A percentile compares a stretch with the other conserved stretches of the same genome.
These are phyloP conservation scores for Pseudonitzschia multiseries DNA, from an alignment of 108 stramenopile species.

Conservation along the genomic window DNA sequence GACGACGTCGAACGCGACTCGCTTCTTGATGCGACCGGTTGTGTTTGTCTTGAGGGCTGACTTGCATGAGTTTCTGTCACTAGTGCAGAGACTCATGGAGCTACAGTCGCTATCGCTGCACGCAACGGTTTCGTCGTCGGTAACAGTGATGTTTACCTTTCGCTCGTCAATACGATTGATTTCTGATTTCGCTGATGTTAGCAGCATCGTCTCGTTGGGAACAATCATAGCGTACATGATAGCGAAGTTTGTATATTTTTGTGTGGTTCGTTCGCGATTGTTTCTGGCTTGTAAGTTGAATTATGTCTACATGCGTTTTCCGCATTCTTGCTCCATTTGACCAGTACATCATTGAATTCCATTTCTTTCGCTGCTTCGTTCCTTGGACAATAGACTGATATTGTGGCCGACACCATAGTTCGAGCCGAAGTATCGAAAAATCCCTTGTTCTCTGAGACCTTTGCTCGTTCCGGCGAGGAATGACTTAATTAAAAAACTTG, in stretches of 20 bases:
- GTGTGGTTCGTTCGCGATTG: too few relatives aligned
- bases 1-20: constrained; percentile 30
- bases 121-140: constrained; percentile 6
- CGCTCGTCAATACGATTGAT: neutral
- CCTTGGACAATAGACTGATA: neutral
- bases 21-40: neutral
- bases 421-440: neutral
- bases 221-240: neutral
- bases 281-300: too few relatives aligned
- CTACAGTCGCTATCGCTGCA: constrained; percentile 6
- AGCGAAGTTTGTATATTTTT: neutral
- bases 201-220: neutral
- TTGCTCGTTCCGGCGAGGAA: neutral
- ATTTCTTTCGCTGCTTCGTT: neutral
- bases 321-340: too few relatives aligned
- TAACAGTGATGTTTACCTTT: neutral
- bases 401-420: neutral
- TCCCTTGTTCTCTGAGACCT: neutral
- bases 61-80: neutral
- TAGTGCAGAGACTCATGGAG: neutral
- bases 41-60: neutral
- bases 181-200: neutral
- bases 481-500: too few relatives aligned
- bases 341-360: too few relatives aligned
- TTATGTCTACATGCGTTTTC: too few relatives aligned